Conservation (phyloP, 331 rosid genomes). For the Malus hybrid region DNA sequence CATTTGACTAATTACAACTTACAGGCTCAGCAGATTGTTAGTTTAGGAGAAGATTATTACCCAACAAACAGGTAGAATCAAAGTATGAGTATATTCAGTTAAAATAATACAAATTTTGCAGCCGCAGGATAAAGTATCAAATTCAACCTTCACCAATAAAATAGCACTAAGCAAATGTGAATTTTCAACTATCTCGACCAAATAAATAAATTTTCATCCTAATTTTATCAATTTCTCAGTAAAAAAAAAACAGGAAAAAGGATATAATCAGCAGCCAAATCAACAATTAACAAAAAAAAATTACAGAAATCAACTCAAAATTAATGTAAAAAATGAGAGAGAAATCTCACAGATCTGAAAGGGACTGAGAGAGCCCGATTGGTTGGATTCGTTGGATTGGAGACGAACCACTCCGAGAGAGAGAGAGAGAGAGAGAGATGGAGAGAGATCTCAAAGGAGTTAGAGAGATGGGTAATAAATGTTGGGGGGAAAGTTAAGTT, state of each 20-base stretch:
- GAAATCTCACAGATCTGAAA: conserved; percentile 29
- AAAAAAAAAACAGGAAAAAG: neutral
- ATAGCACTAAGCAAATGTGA: neutral
- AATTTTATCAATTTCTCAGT: neutral
- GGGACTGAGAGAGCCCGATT: neutral
- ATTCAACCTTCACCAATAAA: neutral
- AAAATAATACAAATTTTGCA: neutral
- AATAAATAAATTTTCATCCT: neutral
- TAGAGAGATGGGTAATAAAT: neutral
- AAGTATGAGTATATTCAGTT: neutral
- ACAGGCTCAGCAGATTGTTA: neutral
- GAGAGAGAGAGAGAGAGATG: neutral
- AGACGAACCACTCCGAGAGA: neutral
- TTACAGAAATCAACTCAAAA: neutral
- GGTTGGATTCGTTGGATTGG: neutral
- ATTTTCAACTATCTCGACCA: neutral
- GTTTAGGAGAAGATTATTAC: neutral
- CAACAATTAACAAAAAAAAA: neutral
- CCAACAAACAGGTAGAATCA: neutral
- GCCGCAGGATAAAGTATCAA: neutral
- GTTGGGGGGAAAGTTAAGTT: neutral
- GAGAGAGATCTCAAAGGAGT: neutral
- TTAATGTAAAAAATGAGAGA: neutral
- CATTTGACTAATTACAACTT: neutral
- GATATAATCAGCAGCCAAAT: neutral